These are phyloP conservation scores for Aspergillus melleus DNA, from an alignment of 2,329 filamentous ascomycete genomes.

Conservation along the genomic window DNA sequence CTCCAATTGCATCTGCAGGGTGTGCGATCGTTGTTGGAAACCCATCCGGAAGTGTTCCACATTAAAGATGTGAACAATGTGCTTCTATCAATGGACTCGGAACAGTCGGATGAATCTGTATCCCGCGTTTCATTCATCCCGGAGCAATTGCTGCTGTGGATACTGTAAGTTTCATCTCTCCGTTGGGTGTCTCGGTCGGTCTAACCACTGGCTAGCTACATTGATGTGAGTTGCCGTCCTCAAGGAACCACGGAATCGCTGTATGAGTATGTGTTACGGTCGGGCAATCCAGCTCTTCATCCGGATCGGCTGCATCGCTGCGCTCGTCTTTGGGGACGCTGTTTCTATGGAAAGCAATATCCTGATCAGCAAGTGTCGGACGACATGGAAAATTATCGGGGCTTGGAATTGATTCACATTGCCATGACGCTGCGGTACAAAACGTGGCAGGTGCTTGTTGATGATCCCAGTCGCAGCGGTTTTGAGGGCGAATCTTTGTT, in stretches of 20 bases:
- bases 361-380: slow-evolving; percentile 39
- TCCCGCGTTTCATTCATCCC: slow-evolving; percentile 35
- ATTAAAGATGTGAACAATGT: slow-evolving; percentile 31
- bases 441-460: slow-evolving; percentile 30
- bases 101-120: slow-evolving; percentile 10
- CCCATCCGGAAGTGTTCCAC: slow-evolving; percentile 34
- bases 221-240: slow-evolving; percentile 29
- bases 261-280: slow-evolving; percentile 34
- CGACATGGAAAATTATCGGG: slow-evolving; percentile 40
- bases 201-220: slow-evolving; percentile 23
- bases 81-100: slow-evolving; percentile 23
- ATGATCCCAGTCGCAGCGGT: slow-evolving; percentile 12
- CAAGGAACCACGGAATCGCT: slow-evolving; percentile 32
- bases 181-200: neutral
- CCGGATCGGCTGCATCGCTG: slow-evolving; percentile 36
- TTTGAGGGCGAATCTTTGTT: slow-evolving; percentile 23
- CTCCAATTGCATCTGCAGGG: slow-evolving; percentile 39
- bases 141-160: slow-evolving; percentile 38
- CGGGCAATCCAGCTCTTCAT: slow-evolving; percentile 31
- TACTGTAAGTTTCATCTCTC: slow-evolving; percentile 26
- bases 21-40: slow-evolving; percentile 36
- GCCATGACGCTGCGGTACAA: slow-evolving; percentile 30
- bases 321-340: slow-evolving; percentile 37
- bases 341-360: slow-evolving; percentile 38
- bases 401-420: slow-evolving; percentile 33